phyloP scores from a whole-genome alignment of 768 basidiomycete species.

The Termitomyces sp. region DNA sequence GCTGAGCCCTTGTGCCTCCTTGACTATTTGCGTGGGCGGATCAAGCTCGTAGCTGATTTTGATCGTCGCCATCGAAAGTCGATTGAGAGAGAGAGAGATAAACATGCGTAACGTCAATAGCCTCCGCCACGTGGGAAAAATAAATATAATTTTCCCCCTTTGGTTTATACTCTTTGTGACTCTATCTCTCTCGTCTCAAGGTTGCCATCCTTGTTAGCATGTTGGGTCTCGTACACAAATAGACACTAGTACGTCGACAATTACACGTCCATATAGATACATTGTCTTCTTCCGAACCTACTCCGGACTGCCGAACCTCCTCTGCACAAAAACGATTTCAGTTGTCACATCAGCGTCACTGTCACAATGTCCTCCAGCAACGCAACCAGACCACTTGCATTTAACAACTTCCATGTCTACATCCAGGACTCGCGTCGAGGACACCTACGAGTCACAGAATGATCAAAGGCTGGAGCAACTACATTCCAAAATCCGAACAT shows the following conservation, averaged over 20 bases:
- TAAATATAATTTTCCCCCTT: no score
- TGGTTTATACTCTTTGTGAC: no score
- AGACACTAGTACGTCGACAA: no score
- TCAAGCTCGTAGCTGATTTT: constrained; percentile 39
- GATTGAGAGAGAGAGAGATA: constrained; percentile 10
- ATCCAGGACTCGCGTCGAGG: constrained; percentile 47
- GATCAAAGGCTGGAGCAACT: constrained; percentile 80
- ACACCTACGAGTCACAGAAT: constrained; percentile 81
- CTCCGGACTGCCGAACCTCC: no score
- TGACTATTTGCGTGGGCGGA: constrained; percentile 27
- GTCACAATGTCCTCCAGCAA: background rate
- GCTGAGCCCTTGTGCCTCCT: constrained; percentile 11
- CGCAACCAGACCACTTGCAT: background rate
- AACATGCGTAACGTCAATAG: background rate
- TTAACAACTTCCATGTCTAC: constrained; percentile 29
- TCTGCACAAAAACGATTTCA: no score
- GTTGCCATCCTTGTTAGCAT: no score
- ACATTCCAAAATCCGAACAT: constrained; percentile 76
- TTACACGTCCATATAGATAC: no score
- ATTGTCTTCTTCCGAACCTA: no score
- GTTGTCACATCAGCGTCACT: background rate
- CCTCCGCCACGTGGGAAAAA: constrained; percentile 14
- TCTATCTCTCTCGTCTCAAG: no score
- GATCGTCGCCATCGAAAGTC: constrained; percentile 21
- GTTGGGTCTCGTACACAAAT: no score